A percentile compares a stretch with the other conserved stretches of the same genome.
Conservation (phyloP, 768 basidiomycete species). For the Rubroboletus satanas region DNA sequence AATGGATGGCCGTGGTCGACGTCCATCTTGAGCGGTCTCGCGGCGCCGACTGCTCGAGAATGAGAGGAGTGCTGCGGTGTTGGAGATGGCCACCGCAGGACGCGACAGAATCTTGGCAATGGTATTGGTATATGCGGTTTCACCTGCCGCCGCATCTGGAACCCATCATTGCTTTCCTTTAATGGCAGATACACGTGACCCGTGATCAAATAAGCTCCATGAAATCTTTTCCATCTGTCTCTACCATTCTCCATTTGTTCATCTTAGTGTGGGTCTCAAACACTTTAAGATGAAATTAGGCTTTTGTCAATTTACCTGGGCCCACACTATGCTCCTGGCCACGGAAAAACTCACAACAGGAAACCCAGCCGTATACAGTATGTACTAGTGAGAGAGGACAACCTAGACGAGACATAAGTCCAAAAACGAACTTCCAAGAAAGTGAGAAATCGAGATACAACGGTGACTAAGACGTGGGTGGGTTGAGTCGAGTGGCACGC, state of each 20-base stretch:
- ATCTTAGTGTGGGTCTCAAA: too few relatives aligned
- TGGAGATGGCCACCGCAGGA: neutral
- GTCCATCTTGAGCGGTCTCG: slow-evolving; percentile 30
- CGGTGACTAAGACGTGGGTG: neutral
- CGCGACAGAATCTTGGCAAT: neutral
- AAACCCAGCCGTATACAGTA: too few relatives aligned
- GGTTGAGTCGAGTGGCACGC: neutral
- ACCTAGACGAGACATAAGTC: neutral
- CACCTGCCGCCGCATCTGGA: neutral
- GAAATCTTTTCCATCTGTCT: too few relatives aligned
- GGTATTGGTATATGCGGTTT: slow-evolving; percentile 1
- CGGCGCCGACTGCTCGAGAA: neutral
- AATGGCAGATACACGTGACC: neutral
- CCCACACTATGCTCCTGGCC: too few relatives aligned
- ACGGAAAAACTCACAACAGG: too few relatives aligned
- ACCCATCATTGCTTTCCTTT: neutral
- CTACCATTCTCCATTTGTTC: too few relatives aligned
- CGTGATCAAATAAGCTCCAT: too few relatives aligned
- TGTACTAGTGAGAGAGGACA: too few relatives aligned
- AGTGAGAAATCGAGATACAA: slow-evolving; percentile 2
- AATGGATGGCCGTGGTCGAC: slow-evolving; percentile 23
- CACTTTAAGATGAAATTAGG: too few relatives aligned
- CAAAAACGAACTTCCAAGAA: neutral
- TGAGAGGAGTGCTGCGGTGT: neutral
- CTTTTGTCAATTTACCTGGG: too few relatives aligned